phyloP scores from a whole-genome alignment of 805 yeast genomes.

The Saccharomyces cerevisiae region DNA sequence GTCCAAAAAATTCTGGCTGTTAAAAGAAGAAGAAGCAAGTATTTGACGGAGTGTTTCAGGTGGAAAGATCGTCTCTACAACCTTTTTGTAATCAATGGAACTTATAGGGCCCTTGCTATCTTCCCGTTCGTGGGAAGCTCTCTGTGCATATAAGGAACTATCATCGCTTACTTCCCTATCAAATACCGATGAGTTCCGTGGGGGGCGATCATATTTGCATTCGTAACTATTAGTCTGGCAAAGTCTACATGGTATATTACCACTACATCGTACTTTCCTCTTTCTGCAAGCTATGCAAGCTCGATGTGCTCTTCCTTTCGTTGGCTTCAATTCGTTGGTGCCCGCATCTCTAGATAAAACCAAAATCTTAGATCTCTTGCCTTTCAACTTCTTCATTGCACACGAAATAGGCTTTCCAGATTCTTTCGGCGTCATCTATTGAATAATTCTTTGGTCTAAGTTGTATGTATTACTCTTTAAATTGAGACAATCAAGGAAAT shows the following conservation, averaged over 20 bases:
- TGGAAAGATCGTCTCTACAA: slow-evolving; percentile 6
- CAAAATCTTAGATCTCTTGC: slow-evolving; percentile 15
- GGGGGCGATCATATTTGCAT: background rate
- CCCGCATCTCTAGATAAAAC: slow-evolving; percentile 19
- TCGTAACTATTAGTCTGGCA: slow-evolving; percentile 19
- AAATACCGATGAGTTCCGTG: background rate
- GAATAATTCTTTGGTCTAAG: background rate
- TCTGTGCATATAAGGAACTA: background rate
- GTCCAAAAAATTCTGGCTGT: background rate
- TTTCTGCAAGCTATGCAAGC: slow-evolving; percentile 72
- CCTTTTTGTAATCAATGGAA: slow-evolving; percentile 1
- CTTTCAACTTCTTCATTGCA: background rate
- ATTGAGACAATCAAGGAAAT: background rate
- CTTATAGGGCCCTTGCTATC: background rate
- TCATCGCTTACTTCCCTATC: background rate
- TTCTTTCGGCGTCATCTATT: background rate
- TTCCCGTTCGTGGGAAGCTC: background rate
- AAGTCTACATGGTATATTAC: slow-evolving; percentile 67
- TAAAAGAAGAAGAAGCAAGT: background rate
- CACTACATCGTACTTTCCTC: slow-evolving; percentile 75
- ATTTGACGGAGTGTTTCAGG: slow-evolving; percentile 2
- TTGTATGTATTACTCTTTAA: background rate
- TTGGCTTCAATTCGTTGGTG: slow-evolving; percentile 29
- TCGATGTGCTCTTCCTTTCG: slow-evolving; percentile 57
- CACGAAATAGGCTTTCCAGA: background rate